phyloP scores from a whole-genome alignment of 2,329 filamentous ascomycete genomes.

The Ascochyta fabae region DNA sequence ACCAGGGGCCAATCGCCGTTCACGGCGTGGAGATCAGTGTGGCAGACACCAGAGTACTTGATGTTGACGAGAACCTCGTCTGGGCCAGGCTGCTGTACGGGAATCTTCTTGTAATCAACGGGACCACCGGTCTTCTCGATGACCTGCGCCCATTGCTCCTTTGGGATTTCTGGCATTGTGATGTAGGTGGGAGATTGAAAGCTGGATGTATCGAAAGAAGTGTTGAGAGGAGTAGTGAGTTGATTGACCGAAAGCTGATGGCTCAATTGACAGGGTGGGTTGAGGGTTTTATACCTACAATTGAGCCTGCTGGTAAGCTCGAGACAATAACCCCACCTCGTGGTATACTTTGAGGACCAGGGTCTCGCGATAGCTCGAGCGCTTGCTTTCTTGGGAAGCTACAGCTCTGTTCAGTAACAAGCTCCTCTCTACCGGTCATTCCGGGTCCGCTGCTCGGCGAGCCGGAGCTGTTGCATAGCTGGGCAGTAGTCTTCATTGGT shows the following conservation, averaged over 20 bases:
- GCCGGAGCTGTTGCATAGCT: slow-evolving; percentile 23
- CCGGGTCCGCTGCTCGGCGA: slow-evolving; percentile 29
- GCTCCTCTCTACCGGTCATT: slow-evolving; percentile 32
- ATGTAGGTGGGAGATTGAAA: background rate
- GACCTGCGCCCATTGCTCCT: slow-evolving; percentile 90
- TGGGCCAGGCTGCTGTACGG: slow-evolving; percentile 78
- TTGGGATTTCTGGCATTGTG: slow-evolving; percentile 69
- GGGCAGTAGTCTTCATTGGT: slow-evolving; percentile 15
- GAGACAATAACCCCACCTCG: slow-evolving; percentile 21
- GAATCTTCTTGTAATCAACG: slow-evolving; percentile 78
- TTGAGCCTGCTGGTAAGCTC: slow-evolving; percentile 7
- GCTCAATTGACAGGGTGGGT: slow-evolving; percentile 10
- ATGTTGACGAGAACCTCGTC: slow-evolving; percentile 93
- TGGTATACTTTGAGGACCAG: slow-evolving; percentile 8
- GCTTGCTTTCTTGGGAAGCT: slow-evolving; percentile 15
- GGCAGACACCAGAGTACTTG: slow-evolving; percentile 89
- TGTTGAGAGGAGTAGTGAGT: slow-evolving; percentile 10
- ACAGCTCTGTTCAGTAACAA: slow-evolving; percentile 19
- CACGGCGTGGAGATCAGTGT: slow-evolving; percentile 83
- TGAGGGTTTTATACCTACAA: slow-evolving; percentile 28
- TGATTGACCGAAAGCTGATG: slow-evolving; percentile 21
- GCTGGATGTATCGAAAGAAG: background rate
- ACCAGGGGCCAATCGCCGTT: slow-evolving; percentile 87
- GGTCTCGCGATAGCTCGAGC: slow-evolving; percentile 17
- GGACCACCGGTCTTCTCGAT: slow-evolving; percentile 79